These are phyloP conservation scores for Coniochaeta hoffmannii DNA, from an alignment of 2,329 filamentous ascomycete genomes.

Conservation along the genomic window DNA sequence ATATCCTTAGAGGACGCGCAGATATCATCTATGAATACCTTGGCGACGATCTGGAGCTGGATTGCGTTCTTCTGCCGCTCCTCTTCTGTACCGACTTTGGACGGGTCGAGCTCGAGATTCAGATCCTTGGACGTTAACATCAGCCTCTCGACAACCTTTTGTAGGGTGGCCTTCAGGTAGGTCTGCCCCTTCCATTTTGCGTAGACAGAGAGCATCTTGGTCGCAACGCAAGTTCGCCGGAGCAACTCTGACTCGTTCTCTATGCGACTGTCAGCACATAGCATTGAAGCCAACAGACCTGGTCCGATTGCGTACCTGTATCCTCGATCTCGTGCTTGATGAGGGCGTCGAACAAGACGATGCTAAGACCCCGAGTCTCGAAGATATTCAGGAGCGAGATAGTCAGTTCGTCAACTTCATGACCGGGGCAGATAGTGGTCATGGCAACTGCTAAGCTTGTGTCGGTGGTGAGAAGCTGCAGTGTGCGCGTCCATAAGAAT, in stretches of 20 bases:
- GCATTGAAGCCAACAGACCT: background rate
- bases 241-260: slow-evolving; percentile 63
- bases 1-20: slow-evolving; percentile 55
- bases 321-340: slow-evolving; percentile 64
- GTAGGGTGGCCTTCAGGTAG: slow-evolving; percentile 57
- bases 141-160: slow-evolving; percentile 59
- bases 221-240: slow-evolving; percentile 62
- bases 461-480: slow-evolving; percentile 53
- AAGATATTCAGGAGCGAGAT: slow-evolving; percentile 64
- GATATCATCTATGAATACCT: slow-evolving; percentile 66
- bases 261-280: slow-evolving; percentile 11
- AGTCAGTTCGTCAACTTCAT: slow-evolving; percentile 61
- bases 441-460: slow-evolving; percentile 56
- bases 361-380: slow-evolving; percentile 56
- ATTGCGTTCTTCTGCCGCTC: slow-evolving; percentile 60
- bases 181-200: slow-evolving; percentile 62
- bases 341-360: slow-evolving; percentile 56
- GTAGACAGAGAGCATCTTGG: slow-evolving; percentile 64
- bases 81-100: slow-evolving; percentile 50
- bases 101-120: slow-evolving; percentile 60
- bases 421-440: slow-evolving; percentile 58
- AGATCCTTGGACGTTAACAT: slow-evolving; percentile 61
- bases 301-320: slow-evolving; percentile 35
- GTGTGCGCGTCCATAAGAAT: too few relatives aligned
- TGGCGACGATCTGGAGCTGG: slow-evolving; percentile 59